Evolutionary conservation across 495 filamentous ascomycete genomes (phyloP), one percentile per base, ranked within the genome.

Genomic region (Choiromyces venosus): DNA sequence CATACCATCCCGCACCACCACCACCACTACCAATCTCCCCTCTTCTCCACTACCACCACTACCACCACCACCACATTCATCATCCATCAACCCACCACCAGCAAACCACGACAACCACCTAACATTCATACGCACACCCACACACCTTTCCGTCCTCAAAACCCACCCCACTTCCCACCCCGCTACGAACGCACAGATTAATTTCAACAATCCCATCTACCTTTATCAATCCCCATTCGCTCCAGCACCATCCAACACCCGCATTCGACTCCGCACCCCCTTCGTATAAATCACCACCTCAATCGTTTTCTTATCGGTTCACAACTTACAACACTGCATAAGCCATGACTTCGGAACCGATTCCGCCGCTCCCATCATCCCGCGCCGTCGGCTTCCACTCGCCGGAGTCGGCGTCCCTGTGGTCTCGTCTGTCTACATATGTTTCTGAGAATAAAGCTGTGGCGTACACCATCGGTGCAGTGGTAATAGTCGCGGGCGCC

Each of bases 381-480:
- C 69, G 72, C 65, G 77, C 75, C 35, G 67, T 76, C 68, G 71
- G 74, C 66, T 65, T 77, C 67, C 71, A 73, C 71, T 73, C 78
- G 75, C 67, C 77, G 16, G 71, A 76, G 40, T 72, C 73, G 38
- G 70, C 76, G 40, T 93, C 93, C 33, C 81, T 96, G 69, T 96
- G 93, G 93, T 90, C 94, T 83, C 89, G 93, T 73, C 83, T 97
- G 80, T 91, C 93, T 75, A 91, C 87, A 83, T 99, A 94, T 93
- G 92, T 91, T 36, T 93, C 94, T 0, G 95, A 98, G 80, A 91
- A 99, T 82, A 99, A 97, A 84, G 91, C 91, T 56, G 86, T 94
- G 66, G 95, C 97, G 52, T 99, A 97, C 83, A 97, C 96, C 75
- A 91, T 97, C 84, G 95, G 94, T 82, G 91, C 96, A 37, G 93